phyloP scores from a whole-genome alignment of 441 rosid genomes.

The Erodium moschatum region DNA sequence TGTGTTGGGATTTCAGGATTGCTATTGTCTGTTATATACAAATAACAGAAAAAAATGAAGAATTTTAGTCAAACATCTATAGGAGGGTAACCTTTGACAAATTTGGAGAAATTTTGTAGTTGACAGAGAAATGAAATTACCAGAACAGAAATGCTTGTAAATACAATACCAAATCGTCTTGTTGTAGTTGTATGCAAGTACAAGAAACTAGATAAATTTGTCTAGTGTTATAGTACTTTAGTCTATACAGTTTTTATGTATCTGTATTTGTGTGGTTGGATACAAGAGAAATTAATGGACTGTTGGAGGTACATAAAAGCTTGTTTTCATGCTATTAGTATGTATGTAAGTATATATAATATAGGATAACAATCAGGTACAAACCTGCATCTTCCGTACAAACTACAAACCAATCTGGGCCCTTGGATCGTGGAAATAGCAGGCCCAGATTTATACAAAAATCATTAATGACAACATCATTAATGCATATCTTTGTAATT shows the following conservation, averaged over 20 bases:
- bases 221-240: neutral
- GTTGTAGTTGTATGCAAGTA: neutral
- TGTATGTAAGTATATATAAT: neutral
- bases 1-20: neutral
- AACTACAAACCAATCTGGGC: too few species aligned
- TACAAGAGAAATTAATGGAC: neutral
- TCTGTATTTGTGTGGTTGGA: neutral
- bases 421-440: too few species aligned
- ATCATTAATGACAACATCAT: too few species aligned
- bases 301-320: neutral
- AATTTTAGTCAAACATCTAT: neutral
- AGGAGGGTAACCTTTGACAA: neutral
- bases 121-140: neutral
- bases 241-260: neutral
- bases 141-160: neutral
- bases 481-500: too few species aligned
- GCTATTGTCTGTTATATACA: neutral
- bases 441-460: too few species aligned
- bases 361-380: too few species aligned
- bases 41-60: neutral
- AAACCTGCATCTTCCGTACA: too few species aligned
- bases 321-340: neutral
- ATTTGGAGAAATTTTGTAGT: neutral
- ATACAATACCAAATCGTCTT: neutral
- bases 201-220: constrained; percentile 2